A percentile compares a stretch with the other conserved stretches of the same genome.
These are phyloP conservation scores for Perilla frutescens DNA, from an alignment of 257 asterid genomes.

Conservation along the genomic window DNA sequence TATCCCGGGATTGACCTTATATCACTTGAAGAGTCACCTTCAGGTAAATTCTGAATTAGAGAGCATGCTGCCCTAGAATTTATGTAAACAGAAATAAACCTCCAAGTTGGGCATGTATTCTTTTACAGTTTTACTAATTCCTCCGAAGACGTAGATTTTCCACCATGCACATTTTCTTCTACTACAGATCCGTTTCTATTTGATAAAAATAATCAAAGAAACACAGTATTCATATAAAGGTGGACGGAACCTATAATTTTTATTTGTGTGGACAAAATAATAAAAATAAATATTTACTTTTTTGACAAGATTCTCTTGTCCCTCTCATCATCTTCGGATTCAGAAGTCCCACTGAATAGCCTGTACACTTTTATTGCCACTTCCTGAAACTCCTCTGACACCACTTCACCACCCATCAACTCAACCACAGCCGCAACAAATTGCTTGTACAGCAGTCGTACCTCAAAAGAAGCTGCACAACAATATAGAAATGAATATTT, in stretches of 20 bases:
- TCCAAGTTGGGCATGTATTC: slow-evolving; percentile 10
- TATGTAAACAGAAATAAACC: slow-evolving; percentile 15
- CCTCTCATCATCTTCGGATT: slow-evolving; percentile 55
- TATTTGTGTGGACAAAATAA: neutral
- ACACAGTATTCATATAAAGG: neutral
- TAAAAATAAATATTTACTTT: slow-evolving; percentile 46
- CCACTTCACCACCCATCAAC: slow-evolving; percentile 79
- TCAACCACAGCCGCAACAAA: slow-evolving; percentile 75
- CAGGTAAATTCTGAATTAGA: slow-evolving; percentile 59
- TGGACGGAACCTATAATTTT: neutral
- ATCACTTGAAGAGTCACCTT: slow-evolving; percentile 96
- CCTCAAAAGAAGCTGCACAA: slow-evolving; percentile 73
- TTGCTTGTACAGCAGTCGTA: slow-evolving; percentile 77
- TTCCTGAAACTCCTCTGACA: slow-evolving; percentile 89
- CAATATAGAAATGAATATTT: slow-evolving; percentile 21
- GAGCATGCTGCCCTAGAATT: slow-evolving; percentile 22
- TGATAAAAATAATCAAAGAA: slow-evolving; percentile 11
- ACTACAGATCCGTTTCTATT: slow-evolving; percentile 2
- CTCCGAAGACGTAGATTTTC: slow-evolving; percentile 9
- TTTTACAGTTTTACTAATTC: neutral
- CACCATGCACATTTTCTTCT: neutral
- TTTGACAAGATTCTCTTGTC: slow-evolving; percentile 52
- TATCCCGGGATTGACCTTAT: slow-evolving; percentile 86
- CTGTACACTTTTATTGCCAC: slow-evolving; percentile 72
- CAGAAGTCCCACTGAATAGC: slow-evolving; percentile 52